A percentile compares a stretch with the other conserved stretches of the same genome.
Evolutionary conservation across 2,329 filamentous ascomycete genomes (phyloP).

Genomic region (Thermoascus crustaceus): DNA sequence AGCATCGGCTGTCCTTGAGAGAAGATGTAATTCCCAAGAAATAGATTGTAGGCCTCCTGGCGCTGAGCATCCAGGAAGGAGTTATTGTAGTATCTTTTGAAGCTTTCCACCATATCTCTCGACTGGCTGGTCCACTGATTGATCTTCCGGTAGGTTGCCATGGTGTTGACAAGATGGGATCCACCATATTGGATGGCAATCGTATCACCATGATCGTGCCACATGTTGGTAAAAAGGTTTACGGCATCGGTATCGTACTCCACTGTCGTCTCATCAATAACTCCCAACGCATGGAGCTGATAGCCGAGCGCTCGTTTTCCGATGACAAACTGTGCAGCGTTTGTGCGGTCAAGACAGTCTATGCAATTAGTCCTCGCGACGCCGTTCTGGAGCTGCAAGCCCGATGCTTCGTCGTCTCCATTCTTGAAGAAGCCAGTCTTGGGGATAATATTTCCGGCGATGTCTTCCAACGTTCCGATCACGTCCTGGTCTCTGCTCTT

Average conservation of each 20-base stretch:
- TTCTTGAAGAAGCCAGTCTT: constrained; percentile 94
- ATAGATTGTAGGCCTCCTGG: constrained; percentile 96
- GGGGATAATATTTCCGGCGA: constrained; percentile 77
- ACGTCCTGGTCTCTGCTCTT: constrained; percentile 91
- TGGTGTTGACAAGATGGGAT: constrained; percentile 95
- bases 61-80: constrained; percentile 96
- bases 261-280: constrained; percentile 69
- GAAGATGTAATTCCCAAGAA: constrained; percentile 92
- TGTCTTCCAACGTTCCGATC: constrained; percentile 80
- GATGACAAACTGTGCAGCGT: constrained; percentile 95
- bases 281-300: constrained; percentile 83
- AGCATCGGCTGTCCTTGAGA: constrained; percentile 82
- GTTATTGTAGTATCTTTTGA: constrained; percentile 98
- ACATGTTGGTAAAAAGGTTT: constrained; percentile 97
- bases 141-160: constrained; percentile 98
- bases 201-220: constrained; percentile 93
- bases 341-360: constrained; percentile 92
- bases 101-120: constrained; percentile 97
- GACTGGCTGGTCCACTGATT: constrained; percentile 98
- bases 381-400: constrained; percentile 73
- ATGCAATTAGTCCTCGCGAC: constrained; percentile 95
- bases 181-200: constrained; percentile 97
- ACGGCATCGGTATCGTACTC: constrained; percentile 94
- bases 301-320: constrained; percentile 88
- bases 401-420: constrained; percentile 60